Conservation (phyloP, 202 grass and related monocot species). For the Carex arenaria region DNA sequence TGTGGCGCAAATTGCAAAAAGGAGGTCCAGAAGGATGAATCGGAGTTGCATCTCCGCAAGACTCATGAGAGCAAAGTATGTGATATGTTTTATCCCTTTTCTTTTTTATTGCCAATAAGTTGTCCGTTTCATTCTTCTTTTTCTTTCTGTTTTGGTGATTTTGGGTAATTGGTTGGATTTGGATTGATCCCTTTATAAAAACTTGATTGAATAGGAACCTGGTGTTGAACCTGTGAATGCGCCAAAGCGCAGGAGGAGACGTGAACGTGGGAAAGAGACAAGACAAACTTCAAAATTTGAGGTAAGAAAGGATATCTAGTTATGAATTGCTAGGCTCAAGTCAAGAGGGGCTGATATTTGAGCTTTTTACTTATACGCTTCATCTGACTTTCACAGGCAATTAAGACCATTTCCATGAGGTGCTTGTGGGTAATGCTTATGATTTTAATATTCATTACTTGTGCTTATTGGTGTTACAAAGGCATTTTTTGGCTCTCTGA, state of each 20-base stretch:
- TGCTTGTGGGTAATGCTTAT: conserved; percentile 40
- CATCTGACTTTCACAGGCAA: conserved; percentile 37
- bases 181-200: background rate
- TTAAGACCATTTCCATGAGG: conserved; percentile 27
- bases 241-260: conserved; percentile 75
- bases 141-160: background rate
- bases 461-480: conserved; percentile 36
- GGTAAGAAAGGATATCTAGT: conserved; percentile 31
- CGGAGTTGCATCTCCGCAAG: conserved; percentile 82
- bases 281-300: conserved; percentile 48
- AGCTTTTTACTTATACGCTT: background rate
- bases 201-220: conserved; percentile 25
- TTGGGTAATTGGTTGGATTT: background rate
- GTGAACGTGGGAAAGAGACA: conserved; percentile 48
- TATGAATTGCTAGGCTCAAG: background rate
- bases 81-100: background rate
- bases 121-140: background rate
- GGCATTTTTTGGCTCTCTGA: conserved; percentile 67
- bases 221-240: conserved; percentile 37
- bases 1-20: conserved; percentile 57
- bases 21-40: conserved; percentile 44
- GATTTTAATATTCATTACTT: conserved; percentile 19
- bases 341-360: background rate
- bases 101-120: background rate
- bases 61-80: conserved; percentile 64